Evolutionary conservation across 208 protist genomes (phyloP), one percentile per base, ranked within the genome.

Genomic region (Leptomonas pyrrhocoris): DNA sequence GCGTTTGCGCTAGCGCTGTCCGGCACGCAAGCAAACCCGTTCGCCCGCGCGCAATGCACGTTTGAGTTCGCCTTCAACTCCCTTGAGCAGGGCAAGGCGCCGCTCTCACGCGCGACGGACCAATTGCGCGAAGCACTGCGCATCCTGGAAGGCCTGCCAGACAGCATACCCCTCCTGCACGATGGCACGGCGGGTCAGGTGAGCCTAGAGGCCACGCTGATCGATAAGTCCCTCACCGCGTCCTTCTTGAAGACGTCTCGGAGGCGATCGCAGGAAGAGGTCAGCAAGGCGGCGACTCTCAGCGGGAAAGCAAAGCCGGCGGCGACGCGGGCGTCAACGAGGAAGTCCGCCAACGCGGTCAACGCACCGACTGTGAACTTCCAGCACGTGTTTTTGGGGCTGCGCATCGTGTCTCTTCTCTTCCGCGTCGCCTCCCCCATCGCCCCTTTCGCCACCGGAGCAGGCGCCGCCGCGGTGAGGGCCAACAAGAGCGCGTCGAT

Each of bases 1-100:
- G 75, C 84, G 25, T 94, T 86, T 70, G 77, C 75, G 21, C 55
- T 67, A 7, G 84, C 90, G 15, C 27, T 93, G 27, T 58, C 63
- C 8, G 74, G 75, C 18, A 66, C 89, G 45, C 59, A 74, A 42
- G 60, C 58, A 12, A 79, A 79, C 54, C 51, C 83, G 6, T 55
- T 81, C 48, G 68, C 77, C 36, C 85, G 68, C 25, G 86, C 86
- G 12, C 80, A 83, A 46, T 63, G 72, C 27, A 65, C 92, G 2
- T 68, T 91, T 50, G 67, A 80, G 48, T 74, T 81, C 30, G 62
- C 74, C 23, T 77, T 72, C 56, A 38, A 48, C 7, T 48, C 63
- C 5, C 58, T 60, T 15, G 21, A 64, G 51, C 50, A 56, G n/a
- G 51, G 42, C 16, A 63, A 19, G 19, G 60, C 54, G 9, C 42